Base-by-base conservation (phyloP, 176 grass and related monocot species). In the Puccinellia tenuiflora region DNA sequence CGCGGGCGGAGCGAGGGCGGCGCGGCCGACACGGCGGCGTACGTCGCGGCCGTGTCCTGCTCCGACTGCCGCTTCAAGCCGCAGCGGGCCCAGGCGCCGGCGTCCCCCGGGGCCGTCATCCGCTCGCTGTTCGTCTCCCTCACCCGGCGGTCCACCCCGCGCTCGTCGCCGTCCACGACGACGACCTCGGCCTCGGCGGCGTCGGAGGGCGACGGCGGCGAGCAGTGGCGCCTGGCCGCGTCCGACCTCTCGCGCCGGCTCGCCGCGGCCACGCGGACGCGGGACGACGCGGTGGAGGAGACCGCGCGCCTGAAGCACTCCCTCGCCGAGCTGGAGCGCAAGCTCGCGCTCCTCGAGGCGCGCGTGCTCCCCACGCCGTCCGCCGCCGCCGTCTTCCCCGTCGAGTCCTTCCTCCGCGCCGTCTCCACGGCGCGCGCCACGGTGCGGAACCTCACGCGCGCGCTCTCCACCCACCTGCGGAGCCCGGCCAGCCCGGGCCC, bases 231-330 rank as follows among this genome's bases (percentile, higher is more conserved):
- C 70, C 76, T 87, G 28, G 88, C 90, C 10, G 93, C 89, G 7
- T 86, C 85, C 40, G 93, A 95, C 66, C 87, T 96, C 25, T 96
- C 93, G 3, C 81, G 88, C 70, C 85, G 94, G 47, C 91, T 98
- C 85, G 70, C 90, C 26, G 83, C 88, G n/a, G 83, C 88, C 63
- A 96, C 93, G 64, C 91, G 93, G 52, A 92, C 86, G 28, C 87
- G 96, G 52, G 96, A 99, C 73, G 93, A 96, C 75, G 89, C 96
- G 45, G 83, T 98, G 48, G 82, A 88, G 63, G 91, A 93, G 62
- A 90, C 91, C 47, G 88, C 91, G 45, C 88, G 93, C 17, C 88
- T 99, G 17, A 93, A 87, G 85, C 85, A 80, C 65, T 90, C 96
- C 0, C 83, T 99, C 47, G 68, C 93, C 14, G 96, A 96, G 85